These are phyloP conservation scores for Boletus nobilissimus DNA, from an alignment of 1,284 basidiomycete species.

Conservation along the genomic window DNA sequence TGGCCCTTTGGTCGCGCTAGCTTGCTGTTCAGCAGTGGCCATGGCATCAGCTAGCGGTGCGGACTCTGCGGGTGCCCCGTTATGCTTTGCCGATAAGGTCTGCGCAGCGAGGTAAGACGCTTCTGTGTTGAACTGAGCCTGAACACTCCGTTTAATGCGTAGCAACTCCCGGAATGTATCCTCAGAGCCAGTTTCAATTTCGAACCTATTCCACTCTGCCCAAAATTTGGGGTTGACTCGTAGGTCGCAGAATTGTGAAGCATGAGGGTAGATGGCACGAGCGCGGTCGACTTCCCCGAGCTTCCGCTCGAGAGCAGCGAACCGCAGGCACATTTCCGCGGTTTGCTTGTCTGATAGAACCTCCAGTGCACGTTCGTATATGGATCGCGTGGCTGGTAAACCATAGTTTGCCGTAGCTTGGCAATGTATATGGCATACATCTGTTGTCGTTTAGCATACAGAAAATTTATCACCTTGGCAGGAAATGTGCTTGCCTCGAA, in stretches of 20 bases:
- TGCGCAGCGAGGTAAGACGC: slow-evolving; percentile 89
- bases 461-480: neutral
- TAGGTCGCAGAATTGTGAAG: slow-evolving; percentile 98
- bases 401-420: slow-evolving; percentile 97
- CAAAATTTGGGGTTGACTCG: slow-evolving; percentile 92
- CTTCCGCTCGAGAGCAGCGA: slow-evolving; percentile 96
- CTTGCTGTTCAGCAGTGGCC: slow-evolving; percentile 71
- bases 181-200: slow-evolving; percentile 97
- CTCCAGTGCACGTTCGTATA: slow-evolving; percentile 98
- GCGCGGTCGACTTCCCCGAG: slow-evolving; percentile 99
- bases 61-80: slow-evolving; percentile 64
- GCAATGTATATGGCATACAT: slow-evolving; percentile 99
- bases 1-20: slow-evolving; percentile 57
- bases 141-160: slow-evolving; percentile 96
- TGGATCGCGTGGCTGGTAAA: slow-evolving; percentile 93
- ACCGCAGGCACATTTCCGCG: slow-evolving; percentile 97
- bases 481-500: slow-evolving; percentile 78
- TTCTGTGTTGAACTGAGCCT: slow-evolving; percentile 99
- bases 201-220: slow-evolving; percentile 97
- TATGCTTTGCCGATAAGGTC: slow-evolving; percentile 75
- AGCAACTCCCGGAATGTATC: slow-evolving; percentile 99
- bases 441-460: slow-evolving; percentile 52
- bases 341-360: slow-evolving; percentile 92
- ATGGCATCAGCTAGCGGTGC: slow-evolving; percentile 71
- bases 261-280: slow-evolving; percentile 95